Conservation (phyloP, 164 flowering plant genomes). For the Berberis thunbergii region DNA sequence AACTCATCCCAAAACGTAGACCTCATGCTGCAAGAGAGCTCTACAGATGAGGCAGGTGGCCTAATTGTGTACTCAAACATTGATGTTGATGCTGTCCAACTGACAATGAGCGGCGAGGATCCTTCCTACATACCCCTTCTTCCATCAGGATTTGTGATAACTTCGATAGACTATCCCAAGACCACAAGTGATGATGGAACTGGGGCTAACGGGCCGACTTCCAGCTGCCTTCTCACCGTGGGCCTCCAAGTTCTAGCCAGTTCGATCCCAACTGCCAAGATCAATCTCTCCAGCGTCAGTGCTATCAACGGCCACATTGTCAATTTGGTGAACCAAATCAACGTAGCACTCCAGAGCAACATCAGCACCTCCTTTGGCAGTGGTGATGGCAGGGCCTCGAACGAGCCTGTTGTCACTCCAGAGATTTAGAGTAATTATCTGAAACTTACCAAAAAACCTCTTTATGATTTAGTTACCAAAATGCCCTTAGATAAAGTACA, state of each 20-base stretch:
- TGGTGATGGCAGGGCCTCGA: not conserved
- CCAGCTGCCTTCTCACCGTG: conserved; percentile 70
- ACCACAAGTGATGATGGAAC: conserved; percentile 2
- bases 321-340: conserved; percentile 66
- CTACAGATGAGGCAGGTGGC: conserved; percentile 77
- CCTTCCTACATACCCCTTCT: conserved; percentile 85
- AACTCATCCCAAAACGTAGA: conserved; percentile 86
- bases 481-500: too few relatives aligned
- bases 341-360: conserved; percentile 28
- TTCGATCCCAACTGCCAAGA: conserved; percentile 60
- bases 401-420: not conserved
- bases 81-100: conserved; percentile 65
- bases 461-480: too few relatives aligned
- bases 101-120: conserved; percentile 81
- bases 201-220: too few relatives aligned
- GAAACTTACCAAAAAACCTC: too few relatives aligned
- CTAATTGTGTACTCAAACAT: conserved; percentile 71
- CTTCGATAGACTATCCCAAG: conserved; percentile 22
- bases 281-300: conserved; percentile 59
- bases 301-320: conserved; percentile 67
- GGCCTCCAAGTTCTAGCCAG: conserved; percentile 78
- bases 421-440: too few relatives aligned
- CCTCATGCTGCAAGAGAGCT: conserved; percentile 91
- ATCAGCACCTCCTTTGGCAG: conserved; percentile 7
- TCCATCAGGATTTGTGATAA: conserved; percentile 65